Percentiles rank a stretch among this genome's conserved stretches.
Evolutionary conservation across 352 stramenopile species (phyloP).

Genomic region (Phytopythium aichiense): DNA sequence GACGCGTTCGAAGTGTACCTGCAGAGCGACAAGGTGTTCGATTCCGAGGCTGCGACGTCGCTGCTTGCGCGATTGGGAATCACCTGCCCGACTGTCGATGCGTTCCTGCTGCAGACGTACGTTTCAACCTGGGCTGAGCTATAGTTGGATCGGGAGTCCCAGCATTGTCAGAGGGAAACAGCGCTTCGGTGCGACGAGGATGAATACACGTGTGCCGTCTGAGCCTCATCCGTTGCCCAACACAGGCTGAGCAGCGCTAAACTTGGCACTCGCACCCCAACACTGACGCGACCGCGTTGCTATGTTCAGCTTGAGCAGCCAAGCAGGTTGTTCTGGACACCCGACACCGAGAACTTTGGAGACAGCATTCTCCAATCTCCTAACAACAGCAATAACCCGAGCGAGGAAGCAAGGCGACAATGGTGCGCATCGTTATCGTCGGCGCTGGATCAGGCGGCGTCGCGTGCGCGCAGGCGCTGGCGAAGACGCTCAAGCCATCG

Average conservation of each 20-base stretch:
- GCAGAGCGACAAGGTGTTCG: conserved; percentile 59
- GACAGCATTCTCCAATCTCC: background rate
- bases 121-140: conserved; percentile 25
- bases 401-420: background rate
- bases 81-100: conserved; percentile 37
- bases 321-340: background rate
- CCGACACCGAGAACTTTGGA: background rate
- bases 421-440: conserved; percentile 27
- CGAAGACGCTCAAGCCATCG: conserved; percentile 13
- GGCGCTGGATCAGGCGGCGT: conserved; percentile 30
- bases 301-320: background rate
- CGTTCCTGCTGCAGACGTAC: conserved; percentile 38
- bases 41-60: conserved; percentile 37
- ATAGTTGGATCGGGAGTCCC: conserved; percentile 26
- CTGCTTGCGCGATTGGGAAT: conserved; percentile 37
- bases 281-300: background rate
- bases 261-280: background rate
- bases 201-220: background rate
- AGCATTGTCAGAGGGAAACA: background rate
- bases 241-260: background rate
- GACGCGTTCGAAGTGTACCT: conserved; percentile 70
- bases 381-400: background rate
- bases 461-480: conserved; percentile 25
- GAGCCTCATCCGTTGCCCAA: background rate
- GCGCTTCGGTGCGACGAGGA: background rate